Percentiles rank a stretch among this genome's conserved stretches.
Conservation (phyloP, 176 grass and related monocot genomes). For the Thalia dealbata region DNA sequence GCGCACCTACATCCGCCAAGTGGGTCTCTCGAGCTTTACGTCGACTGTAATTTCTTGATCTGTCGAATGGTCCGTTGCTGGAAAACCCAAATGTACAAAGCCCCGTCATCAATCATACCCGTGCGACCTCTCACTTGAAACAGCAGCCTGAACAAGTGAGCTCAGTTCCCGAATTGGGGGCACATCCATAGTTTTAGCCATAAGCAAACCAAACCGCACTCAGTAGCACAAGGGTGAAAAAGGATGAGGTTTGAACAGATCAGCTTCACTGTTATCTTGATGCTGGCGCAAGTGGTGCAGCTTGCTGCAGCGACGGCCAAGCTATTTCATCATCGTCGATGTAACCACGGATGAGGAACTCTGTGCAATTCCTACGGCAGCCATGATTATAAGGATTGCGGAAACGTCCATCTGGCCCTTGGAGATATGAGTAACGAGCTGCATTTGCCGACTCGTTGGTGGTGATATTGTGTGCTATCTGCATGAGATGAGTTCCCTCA, state of each 20-base stretch:
- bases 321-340: constrained; percentile 57
- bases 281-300: constrained; percentile 5
- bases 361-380: constrained; percentile 50
- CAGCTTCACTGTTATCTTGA: not conserved
- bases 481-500: constrained; percentile 19
- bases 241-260: not conserved
- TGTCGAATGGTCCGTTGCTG: no score
- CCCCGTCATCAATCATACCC: no score
- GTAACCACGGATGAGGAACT: constrained; percentile 67
- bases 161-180: no score
- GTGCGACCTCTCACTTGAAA: no score
- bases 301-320: constrained; percentile 83
- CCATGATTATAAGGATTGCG: constrained; percentile 79
- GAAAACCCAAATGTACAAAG: no score
- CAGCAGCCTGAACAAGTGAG: no score
- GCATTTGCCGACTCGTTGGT: constrained; percentile 76
- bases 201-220: not conserved
- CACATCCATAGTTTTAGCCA: no score
- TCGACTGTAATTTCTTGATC: no score
- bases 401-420: constrained; percentile 67
- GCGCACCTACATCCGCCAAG: no score
- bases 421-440: constrained; percentile 70
- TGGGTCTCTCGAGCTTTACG: no score
- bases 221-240: not conserved
- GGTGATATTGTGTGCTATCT: constrained; percentile 80